A percentile compares a stretch with the other conserved stretches of the same genome.
Conservation (phyloP, 2,329 filamentous ascomycete genomes). For the Pestalotiopsis sp. region DNA sequence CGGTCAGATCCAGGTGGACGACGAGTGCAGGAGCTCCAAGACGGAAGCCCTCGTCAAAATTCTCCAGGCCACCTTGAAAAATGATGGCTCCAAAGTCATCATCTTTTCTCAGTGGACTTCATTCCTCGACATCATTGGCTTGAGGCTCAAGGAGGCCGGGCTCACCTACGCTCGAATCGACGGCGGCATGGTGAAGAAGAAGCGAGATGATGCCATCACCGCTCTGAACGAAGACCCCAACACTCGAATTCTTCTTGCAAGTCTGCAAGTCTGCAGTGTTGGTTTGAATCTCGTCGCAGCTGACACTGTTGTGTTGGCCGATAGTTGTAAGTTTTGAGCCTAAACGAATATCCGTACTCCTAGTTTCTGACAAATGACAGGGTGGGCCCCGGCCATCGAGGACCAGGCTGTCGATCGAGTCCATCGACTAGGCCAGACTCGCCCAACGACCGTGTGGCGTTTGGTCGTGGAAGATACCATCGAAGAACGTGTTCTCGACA, state of each 20-base stretch:
- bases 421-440: conserved; percentile 80
- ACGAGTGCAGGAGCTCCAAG: conserved; percentile 74
- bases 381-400: conserved; percentile 93
- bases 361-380: conserved; percentile 22
- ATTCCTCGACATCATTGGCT: conserved; percentile 72
- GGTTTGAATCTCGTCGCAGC: conserved; percentile 85
- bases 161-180: conserved; percentile 75
- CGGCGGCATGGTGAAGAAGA: conserved; percentile 71
- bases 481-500: conserved; percentile 77
- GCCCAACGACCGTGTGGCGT: conserved; percentile 77
- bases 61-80: conserved; percentile 67
- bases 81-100: conserved; percentile 67
- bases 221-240: conserved; percentile 67
- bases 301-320: conserved; percentile 80
- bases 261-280: conserved; percentile 79
- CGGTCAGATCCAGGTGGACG: conserved; percentile 39
- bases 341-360: background rate
- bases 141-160: conserved; percentile 61
- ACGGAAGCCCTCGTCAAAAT: conserved; percentile 79
- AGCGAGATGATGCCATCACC: conserved; percentile 72
- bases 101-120: conserved; percentile 79
- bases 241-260: conserved; percentile 79
- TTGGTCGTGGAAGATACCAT: conserved; percentile 80
- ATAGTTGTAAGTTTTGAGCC: conserved; percentile 59
- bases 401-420: conserved; percentile 90